Percentiles rank a stretch among this genome's conserved stretches.
phyloP scores from a whole-genome alignment of 495 filamentous ascomycete species.

The Aspergillus haitiensis region DNA sequence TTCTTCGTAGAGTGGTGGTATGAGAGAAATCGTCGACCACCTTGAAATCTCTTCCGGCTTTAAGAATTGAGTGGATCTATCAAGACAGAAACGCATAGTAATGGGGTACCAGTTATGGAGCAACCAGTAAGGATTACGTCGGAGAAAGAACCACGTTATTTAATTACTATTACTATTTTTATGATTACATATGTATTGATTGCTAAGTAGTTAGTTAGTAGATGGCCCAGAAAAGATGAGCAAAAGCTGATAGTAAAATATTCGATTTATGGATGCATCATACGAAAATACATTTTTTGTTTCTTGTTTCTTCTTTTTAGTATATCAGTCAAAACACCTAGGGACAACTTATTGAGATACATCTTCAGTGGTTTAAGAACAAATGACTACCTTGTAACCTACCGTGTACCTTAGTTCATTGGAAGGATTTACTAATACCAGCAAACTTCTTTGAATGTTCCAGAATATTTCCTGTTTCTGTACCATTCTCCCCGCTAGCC shows the following conservation, averaged over 20 bases:
- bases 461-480: slow-evolving; percentile 11
- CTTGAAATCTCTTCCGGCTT: slow-evolving; percentile 7
- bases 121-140: not conserved
- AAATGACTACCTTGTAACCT: not conserved
- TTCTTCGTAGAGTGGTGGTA: not conserved
- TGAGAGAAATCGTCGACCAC: slow-evolving; percentile 16
- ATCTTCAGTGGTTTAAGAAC: too few relatives aligned
- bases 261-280: too few relatives aligned
- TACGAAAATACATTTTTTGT: too few relatives aligned
- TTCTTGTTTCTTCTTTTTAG: too few relatives aligned
- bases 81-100: not conserved
- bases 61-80: not conserved
- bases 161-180: too few relatives aligned
- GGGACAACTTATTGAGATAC: too few relatives aligned
- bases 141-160: not conserved
- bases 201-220: too few relatives aligned
- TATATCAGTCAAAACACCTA: too few relatives aligned
- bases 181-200: too few relatives aligned
- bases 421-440: not conserved
- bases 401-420: not conserved
- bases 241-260: too few relatives aligned
- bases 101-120: not conserved
- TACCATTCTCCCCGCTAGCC: not conserved
- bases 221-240: too few relatives aligned
- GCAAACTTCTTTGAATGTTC: slow-evolving; percentile 6